Evolutionary conservation across 2,329 filamentous ascomycete genomes (phyloP).

Genomic region (Rhynchosporium agropyri): DNA sequence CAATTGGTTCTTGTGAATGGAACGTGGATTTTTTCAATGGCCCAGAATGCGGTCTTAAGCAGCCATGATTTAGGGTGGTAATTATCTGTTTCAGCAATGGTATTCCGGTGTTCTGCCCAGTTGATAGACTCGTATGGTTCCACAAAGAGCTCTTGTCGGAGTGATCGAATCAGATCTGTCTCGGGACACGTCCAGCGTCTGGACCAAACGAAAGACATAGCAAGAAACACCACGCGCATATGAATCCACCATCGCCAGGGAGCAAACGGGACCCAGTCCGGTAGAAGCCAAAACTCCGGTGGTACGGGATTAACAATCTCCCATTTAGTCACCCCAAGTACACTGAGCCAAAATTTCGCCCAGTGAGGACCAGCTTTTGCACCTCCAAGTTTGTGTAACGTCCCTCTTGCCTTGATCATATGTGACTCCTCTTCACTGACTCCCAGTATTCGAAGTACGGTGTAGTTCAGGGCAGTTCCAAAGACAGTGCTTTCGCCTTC

Average conservation of each 20-base stretch:
- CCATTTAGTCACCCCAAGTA: constrained; percentile 83
- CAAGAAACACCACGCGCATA: constrained; percentile 92
- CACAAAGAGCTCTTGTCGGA: constrained; percentile 82
- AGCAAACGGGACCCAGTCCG: constrained; percentile 86
- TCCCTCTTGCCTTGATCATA: constrained; percentile 82
- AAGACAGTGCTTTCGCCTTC: constrained; percentile 93
- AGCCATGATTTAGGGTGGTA: constrained; percentile 91
- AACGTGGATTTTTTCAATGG: constrained; percentile 77
- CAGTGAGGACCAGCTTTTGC: constrained; percentile 86
- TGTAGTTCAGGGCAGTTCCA: constrained; percentile 88
- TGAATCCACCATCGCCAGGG: constrained; percentile 99
- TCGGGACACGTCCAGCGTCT: constrained; percentile 77
- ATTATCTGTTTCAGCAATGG: constrained; percentile 78
- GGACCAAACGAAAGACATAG: constrained; percentile 90
- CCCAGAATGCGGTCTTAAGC: constrained; percentile 76
- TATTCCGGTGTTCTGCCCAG: constrained; percentile 79
- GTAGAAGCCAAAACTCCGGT: constrained; percentile 89
- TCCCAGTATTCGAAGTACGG: constrained; percentile 76
- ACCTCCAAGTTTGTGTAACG: constrained; percentile 83
- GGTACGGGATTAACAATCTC: constrained; percentile 93
- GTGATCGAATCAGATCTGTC: constrained; percentile 69
- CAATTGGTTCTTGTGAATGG: constrained; percentile 71
- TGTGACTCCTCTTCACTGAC: constrained; percentile 80
- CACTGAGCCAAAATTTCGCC: constrained; percentile 93
- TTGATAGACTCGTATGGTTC: constrained; percentile 77